Evolutionary conservation across 495 filamentous ascomycete genomes (phyloP).

Genomic region (Podospora conica): DNA sequence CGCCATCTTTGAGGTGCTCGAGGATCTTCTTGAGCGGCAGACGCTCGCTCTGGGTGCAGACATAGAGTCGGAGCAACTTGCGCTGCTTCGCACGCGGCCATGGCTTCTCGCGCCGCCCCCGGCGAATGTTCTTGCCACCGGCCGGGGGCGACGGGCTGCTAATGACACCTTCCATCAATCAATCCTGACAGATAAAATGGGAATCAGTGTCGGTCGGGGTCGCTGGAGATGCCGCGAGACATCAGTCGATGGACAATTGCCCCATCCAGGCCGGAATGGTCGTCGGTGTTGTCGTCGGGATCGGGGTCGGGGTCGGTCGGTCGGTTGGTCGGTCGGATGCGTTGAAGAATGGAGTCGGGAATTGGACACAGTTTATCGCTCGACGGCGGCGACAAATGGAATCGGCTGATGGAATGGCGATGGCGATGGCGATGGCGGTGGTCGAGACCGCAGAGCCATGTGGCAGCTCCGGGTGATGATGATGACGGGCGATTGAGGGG

Average conservation of each 20-base stretch:
- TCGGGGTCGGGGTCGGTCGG: background rate
- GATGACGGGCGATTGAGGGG: conserved; percentile 11
- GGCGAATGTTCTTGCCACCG: conserved; percentile 17
- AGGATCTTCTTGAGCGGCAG: conserved; percentile 30
- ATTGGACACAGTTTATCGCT: background rate
- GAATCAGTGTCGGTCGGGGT: background rate
- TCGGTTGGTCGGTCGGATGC: background rate
- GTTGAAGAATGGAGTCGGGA: background rate
- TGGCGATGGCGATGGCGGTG: background rate
- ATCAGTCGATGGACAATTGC: conserved; percentile 4
- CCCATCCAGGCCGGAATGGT: background rate
- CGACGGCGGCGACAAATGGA: background rate
- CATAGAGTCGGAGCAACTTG: conserved; percentile 29
- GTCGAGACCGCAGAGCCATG: conserved; percentile 9
- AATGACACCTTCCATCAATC: conserved; percentile 17
- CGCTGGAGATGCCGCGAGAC: conserved; percentile 5
- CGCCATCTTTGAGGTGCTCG: conserved; percentile 27
- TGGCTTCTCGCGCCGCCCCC: conserved; percentile 31
- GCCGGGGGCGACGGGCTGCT: conserved; percentile 19
- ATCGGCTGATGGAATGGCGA: background rate
- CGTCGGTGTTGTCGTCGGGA: background rate
- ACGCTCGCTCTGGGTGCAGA: conserved; percentile 32
- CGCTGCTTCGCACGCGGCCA: conserved; percentile 30
- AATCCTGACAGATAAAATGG: background rate
- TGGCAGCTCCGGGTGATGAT: conserved; percentile 9